Conservation (phyloP, 139 green algal species). For the Volvox reticuliferus region DNA sequence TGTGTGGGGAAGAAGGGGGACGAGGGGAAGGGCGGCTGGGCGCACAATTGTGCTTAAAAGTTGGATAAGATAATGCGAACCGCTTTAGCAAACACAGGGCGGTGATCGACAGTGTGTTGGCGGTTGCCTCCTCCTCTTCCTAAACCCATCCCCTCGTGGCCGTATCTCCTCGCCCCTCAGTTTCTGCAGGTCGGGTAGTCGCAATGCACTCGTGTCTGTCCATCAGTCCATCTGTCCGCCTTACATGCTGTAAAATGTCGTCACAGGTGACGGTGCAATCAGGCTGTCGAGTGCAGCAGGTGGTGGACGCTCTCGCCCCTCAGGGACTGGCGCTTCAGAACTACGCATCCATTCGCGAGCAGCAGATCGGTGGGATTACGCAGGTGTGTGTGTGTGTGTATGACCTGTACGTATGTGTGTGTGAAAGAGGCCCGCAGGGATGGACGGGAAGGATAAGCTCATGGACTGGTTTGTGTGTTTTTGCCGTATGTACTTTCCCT, state of each 20-base stretch:
- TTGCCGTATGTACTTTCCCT: no score
- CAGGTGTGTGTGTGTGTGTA: constrained; percentile 69
- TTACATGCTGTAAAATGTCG: no score
- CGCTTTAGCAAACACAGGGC: background rate
- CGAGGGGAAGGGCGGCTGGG: no score
- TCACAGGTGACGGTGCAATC: constrained; percentile 85
- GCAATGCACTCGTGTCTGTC: no score
- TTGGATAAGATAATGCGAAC: background rate
- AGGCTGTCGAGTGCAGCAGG: constrained; percentile 80
- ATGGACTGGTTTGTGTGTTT: no score
- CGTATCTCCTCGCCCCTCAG: background rate
- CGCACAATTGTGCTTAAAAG: no score
- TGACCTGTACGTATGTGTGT: background rate
- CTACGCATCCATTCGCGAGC: constrained; percentile 96
- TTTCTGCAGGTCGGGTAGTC: no score
- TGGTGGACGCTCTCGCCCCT: constrained; percentile 84
- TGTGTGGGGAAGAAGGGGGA: background rate
- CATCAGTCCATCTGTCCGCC: no score
- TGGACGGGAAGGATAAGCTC: no score
- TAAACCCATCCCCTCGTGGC: background rate
- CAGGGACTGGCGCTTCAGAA: constrained; percentile 96
- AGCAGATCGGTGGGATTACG: constrained; percentile 95
- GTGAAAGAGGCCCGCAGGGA: background rate
- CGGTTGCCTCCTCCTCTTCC: background rate
- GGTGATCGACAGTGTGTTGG: background rate